Conservation (phyloP, 805 yeast genomes). For the Myxozyma nipponensis region DNA sequence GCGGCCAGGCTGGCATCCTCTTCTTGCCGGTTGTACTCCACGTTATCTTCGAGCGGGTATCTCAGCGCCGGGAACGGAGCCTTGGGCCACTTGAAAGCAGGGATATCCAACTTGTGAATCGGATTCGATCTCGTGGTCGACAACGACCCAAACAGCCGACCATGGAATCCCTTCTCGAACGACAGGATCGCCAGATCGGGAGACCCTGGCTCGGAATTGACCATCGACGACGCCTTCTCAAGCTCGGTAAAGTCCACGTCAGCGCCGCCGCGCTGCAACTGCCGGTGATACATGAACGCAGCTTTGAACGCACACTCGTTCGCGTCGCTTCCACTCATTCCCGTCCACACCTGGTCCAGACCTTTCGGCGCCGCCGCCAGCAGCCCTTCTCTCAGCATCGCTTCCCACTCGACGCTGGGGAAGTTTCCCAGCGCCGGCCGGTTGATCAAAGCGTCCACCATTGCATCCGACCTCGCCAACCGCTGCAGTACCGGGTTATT, state of each 20-base stretch:
- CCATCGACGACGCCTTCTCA: constrained; percentile 73
- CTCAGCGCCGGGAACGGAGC: constrained; percentile 84
- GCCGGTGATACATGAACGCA: constrained; percentile 75
- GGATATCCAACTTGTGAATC: constrained; percentile 81
- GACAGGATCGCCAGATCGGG: constrained; percentile 83
- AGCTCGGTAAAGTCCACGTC: constrained; percentile 56
- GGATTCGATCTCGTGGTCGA: constrained; percentile 93
- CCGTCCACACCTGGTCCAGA: constrained; percentile 71
- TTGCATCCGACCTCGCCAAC: constrained; percentile 64
- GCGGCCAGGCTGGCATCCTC: constrained; percentile 75
- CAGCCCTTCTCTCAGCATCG: constrained; percentile 51
- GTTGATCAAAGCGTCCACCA: constrained; percentile 70
- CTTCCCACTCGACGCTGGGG: constrained; percentile 60
- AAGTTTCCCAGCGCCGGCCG: constrained; percentile 84
- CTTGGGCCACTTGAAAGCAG: constrained; percentile 95
- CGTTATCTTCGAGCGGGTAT: constrained; percentile 74
- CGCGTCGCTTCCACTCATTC: constrained; percentile 82
- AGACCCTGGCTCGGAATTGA: constrained; percentile 68
- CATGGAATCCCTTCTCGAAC: constrained; percentile 88
- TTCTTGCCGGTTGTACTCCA: constrained; percentile 62
- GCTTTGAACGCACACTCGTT: constrained; percentile 88
- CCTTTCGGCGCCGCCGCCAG: constrained; percentile 76
- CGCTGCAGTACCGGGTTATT: constrained; percentile 72
- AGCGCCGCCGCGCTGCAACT: constrained; percentile 52
- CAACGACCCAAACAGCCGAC: constrained; percentile 87